phyloP scores from a whole-genome alignment of 306 rosid species.

The Luffa aegyptiaca region DNA sequence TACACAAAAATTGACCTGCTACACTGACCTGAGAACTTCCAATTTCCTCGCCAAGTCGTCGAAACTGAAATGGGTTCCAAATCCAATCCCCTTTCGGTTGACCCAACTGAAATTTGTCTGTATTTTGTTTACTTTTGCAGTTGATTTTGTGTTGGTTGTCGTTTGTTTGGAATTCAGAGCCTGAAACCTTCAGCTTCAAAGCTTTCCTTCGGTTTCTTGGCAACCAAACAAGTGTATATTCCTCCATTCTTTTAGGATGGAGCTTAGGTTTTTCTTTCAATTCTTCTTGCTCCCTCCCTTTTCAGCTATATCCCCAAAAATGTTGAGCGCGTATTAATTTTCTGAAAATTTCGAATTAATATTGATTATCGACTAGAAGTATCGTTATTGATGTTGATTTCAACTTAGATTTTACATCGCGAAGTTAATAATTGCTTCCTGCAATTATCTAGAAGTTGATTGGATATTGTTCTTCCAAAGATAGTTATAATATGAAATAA shows the following conservation, averaged over 20 bases:
- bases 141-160: background rate
- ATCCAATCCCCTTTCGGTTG: background rate
- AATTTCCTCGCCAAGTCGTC: background rate
- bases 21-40: slow-evolving; percentile 1
- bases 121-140: background rate
- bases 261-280: background rate
- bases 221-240: background rate
- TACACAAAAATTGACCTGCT: background rate
- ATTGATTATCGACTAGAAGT: no score
- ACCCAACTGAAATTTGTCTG: background rate
- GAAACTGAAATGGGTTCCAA: slow-evolving; percentile 1
- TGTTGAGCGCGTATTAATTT: background rate
- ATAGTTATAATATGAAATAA: no score
- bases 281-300: background rate
- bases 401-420: no score
- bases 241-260: background rate
- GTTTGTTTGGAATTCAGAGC: background rate
- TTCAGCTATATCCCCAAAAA: background rate
- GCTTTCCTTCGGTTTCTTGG: background rate
- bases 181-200: background rate
- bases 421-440: no score
- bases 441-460: no score
- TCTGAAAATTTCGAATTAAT: background rate
- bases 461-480: no score
- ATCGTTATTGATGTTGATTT: no score